phyloP scores from a whole-genome alignment of 2,329 filamentous ascomycete genomes.

The Colletotrichum simmondsii region DNA sequence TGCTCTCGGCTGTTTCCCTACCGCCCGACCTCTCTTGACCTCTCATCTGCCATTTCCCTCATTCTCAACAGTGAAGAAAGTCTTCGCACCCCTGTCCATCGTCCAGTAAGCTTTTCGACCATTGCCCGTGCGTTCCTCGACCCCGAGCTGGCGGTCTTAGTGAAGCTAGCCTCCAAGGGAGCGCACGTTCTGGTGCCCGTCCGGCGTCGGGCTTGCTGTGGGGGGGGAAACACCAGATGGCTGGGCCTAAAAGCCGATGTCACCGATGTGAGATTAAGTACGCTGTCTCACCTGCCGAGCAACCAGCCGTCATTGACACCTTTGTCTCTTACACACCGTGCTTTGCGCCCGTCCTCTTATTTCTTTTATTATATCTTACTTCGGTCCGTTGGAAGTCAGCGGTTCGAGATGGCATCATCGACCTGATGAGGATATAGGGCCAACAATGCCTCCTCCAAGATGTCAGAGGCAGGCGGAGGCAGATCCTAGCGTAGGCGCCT shows the following conservation, averaged over 20 bases:
- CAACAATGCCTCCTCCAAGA: not conserved
- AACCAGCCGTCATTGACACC: conserved; percentile 9
- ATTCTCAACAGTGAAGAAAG: not conserved
- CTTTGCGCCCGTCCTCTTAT: not conserved
- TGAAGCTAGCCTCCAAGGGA: conserved; percentile 17
- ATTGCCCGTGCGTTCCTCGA: conserved; percentile 26
- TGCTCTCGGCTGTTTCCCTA: conserved; percentile 23
- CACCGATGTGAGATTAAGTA: conserved; percentile 1
- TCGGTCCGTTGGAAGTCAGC: no score
- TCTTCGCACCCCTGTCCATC: conserved; percentile 9
- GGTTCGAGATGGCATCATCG: not conserved
- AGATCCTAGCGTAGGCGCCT: not conserved
- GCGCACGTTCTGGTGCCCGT: conserved; percentile 30
- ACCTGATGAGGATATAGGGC: no score
- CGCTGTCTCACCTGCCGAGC: not conserved
- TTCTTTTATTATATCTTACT: not conserved
- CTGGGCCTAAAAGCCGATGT: conserved; percentile 7
- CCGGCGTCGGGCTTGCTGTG: conserved; percentile 30
- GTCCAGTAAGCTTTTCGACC: conserved; percentile 28
- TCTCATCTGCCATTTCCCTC: conserved; percentile 1
- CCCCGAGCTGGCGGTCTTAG: conserved; percentile 1
- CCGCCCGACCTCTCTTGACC: conserved; percentile 18
- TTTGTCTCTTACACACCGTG: not conserved
- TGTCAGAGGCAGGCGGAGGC: not conserved
- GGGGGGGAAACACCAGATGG: conserved; percentile 23